Evolutionary conservation across 768 basidiomycete genomes (phyloP), one percentile per base, ranked within the genome.

Genomic region (Tricholoma furcatifolium): DNA sequence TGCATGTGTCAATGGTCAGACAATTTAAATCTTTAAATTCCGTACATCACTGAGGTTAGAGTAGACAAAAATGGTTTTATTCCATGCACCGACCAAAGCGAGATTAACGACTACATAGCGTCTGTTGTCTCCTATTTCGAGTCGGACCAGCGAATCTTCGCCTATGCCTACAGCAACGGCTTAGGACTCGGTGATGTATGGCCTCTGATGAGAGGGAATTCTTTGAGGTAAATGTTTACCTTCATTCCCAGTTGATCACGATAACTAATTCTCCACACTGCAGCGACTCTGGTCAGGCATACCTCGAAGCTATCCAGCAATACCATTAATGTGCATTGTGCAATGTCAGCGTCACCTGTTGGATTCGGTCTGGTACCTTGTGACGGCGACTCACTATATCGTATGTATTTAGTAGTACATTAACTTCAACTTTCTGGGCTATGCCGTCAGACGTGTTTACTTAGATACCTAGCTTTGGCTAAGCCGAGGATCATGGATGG

Each of bases 141-240:
- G 54, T 48, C 55, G 14, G 63, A 75, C 43, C 43, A 59, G 8
- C 63, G 70, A 21, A 65, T 78, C 32, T 69, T 67, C 38, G 77
- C 74, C 7, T 78, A 77, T 56, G 77, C 73, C 4, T 78, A 77
- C 53, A 77, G 76, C 61, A 77, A 78, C 52, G 77, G 77, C 6
- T 58, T 71, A 24, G 77, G 76, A 15, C 70, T 78, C 17, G 77
- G 77, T 9, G 63, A 72, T 50, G 71, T 72, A 23, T 78, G 77
- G 77, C 76, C 77, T 7, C 64, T 78, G 64, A 73, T 68, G 64
- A 64, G 65, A 17, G 65, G 64, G 6, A 60, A 65, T 51, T 65
- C 66, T 30, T 58, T 75, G 51, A 76, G 74, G 74, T 73, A 38
- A 31, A 66, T 38, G 30, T 6, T 47, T 45, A 12, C 35, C 42